Percentiles rank a stretch among this genome's conserved stretches.
phyloP scores from a whole-genome alignment of 148 eudicot species.

The Cornus controversa region DNA sequence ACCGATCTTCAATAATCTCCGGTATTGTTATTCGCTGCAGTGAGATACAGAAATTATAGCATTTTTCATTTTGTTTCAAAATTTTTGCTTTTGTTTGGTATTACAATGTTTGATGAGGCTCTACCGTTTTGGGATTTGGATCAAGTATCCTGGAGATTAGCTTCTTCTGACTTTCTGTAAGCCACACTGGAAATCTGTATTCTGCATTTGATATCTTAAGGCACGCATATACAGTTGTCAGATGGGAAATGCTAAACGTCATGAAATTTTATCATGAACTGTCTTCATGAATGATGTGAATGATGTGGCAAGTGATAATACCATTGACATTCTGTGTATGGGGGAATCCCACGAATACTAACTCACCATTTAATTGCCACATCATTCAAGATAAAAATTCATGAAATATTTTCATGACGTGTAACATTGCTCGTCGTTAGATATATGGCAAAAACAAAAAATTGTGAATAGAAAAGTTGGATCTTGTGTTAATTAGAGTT shows the following conservation, averaged over 20 bases:
- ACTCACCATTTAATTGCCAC: no score
- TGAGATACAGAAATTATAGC: not conserved
- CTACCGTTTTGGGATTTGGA: slow-evolving; percentile 26
- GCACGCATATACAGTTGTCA: not conserved
- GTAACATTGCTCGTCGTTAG: no score
- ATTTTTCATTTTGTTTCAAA: not conserved
- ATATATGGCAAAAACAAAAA: no score
- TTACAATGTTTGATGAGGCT: not conserved
- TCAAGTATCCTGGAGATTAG: slow-evolving; percentile 31
- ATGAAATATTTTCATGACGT: no score
- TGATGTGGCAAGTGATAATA: no score
- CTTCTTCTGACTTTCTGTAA: slow-evolving; percentile 28
- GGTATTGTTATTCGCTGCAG: slow-evolving; percentile 39
- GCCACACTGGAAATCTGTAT: slow-evolving; percentile 37
- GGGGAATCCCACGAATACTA: no score
- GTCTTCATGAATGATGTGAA: no score
- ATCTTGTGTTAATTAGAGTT: not conserved
- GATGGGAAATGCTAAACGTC: no score
- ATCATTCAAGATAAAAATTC: no score
- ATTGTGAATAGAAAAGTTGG: not conserved
- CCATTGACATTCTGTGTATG: no score
- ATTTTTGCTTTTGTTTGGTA: not conserved
- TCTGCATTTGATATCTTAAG: slow-evolving; percentile 30
- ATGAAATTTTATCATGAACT: no score
- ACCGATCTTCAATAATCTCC: slow-evolving; percentile 33